Evolutionary conservation across 495 filamentous ascomycete genomes (phyloP), one percentile per base, ranked within the genome.

Genomic region (Trichoderma reesei): DNA sequence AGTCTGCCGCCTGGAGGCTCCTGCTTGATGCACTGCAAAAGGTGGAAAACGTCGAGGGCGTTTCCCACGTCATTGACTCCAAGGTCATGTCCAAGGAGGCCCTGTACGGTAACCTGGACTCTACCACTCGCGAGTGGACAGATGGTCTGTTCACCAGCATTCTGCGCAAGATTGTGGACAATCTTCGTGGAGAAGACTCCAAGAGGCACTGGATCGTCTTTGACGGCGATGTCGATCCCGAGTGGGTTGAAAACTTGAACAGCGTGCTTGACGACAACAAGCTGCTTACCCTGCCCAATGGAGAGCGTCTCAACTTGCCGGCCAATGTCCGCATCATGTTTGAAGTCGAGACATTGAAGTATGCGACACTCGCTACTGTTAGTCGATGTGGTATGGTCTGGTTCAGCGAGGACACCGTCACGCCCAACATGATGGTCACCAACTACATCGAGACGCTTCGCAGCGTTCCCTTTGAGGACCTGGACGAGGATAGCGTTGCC

Each of bases 21-120:
- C 82, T 99, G n/a, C 82, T 99, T 11, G 88, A 93, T 70, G 95
- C 94, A 10, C 78, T 99, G 67, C 93, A 97, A 71, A 85, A 88
- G 60, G 87, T 94, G 36, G 93, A 99, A 73, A 87, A 86, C 20
- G 82, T 94, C 36, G 94, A 99, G 76, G 92, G 95, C 41, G 90
- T 98, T 39, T 95, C 85, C 68, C 95, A 99, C 70, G 90, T 98
- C 68, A 99, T 99, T 67, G 94, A 99, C 74, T 93, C 93, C 31
- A 99, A 99, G 77, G 95, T 99, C 72, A 99, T 99, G 95, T 96
- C 92, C 41, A 99, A 99, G 76, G 94, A 99, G 74, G 87, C 87
- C 5, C 81, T 99, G 5, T 99, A 98, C 70, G 94, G 94, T 71
- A 96, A 84, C 68, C 80, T 99, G 38, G 94, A 99, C 73, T 92